Conservation (phyloP, 805 yeast genomes). For the Candida oleophila region DNA sequence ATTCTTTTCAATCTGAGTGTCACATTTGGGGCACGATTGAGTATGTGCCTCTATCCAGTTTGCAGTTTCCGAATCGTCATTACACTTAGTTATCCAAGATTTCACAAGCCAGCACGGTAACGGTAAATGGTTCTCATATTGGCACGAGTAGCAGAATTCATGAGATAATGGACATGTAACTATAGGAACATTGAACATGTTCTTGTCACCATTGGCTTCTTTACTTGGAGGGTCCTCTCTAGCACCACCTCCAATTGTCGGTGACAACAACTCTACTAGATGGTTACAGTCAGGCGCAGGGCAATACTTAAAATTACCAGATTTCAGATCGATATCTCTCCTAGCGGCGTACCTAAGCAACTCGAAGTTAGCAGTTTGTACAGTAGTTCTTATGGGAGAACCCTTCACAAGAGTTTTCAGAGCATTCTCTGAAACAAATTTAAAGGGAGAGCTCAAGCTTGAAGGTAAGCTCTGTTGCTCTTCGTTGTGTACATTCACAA, state of each 20-base stretch:
- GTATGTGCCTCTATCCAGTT: slow-evolving; percentile 88
- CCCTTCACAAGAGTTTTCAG: background rate
- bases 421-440: background rate
- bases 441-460: background rate
- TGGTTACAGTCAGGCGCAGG: slow-evolving; percentile 79
- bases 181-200: slow-evolving; percentile 48
- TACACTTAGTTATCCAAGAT: slow-evolving; percentile 75
- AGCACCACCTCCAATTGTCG: background rate
- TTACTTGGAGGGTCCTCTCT: background rate
- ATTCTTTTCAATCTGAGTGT: slow-evolving; percentile 77
- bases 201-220: background rate
- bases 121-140: slow-evolving; percentile 76
- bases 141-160: slow-evolving; percentile 77
- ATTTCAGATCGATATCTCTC: slow-evolving; percentile 10
- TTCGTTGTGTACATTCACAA: background rate
- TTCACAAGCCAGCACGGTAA: slow-evolving; percentile 71
- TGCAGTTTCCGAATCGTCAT: slow-evolving; percentile 83
- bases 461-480: background rate
- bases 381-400: slow-evolving; percentile 11
- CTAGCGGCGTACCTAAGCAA: slow-evolving; percentile 16
- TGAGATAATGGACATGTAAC: slow-evolving; percentile 69
- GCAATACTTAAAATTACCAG: slow-evolving; percentile 59
- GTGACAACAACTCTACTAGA: slow-evolving; percentile 40
- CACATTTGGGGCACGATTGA: slow-evolving; percentile 82
- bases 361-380: slow-evolving; percentile 16